Percentiles rank a stretch among this genome's conserved stretches.
Conservation (phyloP, 2,329 filamentous ascomycete species). For the Thyridium curvatum region DNA sequence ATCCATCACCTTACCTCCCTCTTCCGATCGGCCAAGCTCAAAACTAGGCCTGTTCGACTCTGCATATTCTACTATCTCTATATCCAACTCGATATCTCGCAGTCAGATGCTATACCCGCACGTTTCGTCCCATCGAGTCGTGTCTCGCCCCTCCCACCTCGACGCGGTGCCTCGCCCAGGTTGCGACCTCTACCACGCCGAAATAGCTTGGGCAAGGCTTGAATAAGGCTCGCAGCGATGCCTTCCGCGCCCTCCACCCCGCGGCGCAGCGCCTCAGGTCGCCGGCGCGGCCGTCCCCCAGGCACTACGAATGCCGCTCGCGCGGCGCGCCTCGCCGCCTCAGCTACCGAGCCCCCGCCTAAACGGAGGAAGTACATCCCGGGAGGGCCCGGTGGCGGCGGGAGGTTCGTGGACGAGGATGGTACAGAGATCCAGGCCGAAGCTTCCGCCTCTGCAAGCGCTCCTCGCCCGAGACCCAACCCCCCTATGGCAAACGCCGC, state of each 20-base stretch:
- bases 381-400: slow-evolving; percentile 79
- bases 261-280: slow-evolving; percentile 32
- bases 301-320: slow-evolving; percentile 21
- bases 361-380: slow-evolving; percentile 77
- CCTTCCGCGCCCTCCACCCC: slow-evolving; percentile 28
- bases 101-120: slow-evolving; percentile 1
- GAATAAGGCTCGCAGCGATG: slow-evolving; percentile 14
- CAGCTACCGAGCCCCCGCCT: slow-evolving; percentile 52
- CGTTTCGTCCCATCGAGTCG: slow-evolving; percentile 1
- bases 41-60: too few species aligned
- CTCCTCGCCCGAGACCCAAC: slow-evolving; percentile 43
- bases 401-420: slow-evolving; percentile 73
- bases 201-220: background rate
- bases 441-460: slow-evolving; percentile 41
- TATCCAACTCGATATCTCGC: too few species aligned
- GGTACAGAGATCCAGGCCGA: slow-evolving; percentile 51
- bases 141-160: slow-evolving; percentile 3
- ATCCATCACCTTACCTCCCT: too few species aligned
- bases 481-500: slow-evolving; percentile 40
- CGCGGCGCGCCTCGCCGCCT: slow-evolving; percentile 25
- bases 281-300: slow-evolving; percentile 39
- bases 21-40: too few species aligned
- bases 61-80: background rate
- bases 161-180: slow-evolving; percentile 2
- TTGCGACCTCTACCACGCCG: too few species aligned